Evolutionary conservation across 2,329 filamentous ascomycete genomes (phyloP).

Genomic region (Cladophialophora bantiana): DNA sequence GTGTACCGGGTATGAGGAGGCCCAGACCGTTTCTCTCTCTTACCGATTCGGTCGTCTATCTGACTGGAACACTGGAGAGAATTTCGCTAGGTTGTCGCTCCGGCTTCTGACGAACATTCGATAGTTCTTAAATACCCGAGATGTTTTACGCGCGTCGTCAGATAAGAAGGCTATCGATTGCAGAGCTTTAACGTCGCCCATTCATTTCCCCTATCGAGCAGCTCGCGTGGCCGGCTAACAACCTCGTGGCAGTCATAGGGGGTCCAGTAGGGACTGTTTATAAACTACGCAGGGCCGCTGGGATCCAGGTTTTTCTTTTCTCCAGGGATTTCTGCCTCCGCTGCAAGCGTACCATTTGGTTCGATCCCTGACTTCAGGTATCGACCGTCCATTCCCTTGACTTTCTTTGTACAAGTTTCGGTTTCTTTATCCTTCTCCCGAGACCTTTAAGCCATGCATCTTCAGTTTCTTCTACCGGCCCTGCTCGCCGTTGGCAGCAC

Average conservation of each 20-base stretch:
- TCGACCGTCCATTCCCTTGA: conserved; percentile 22
- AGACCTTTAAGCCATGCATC: conserved; percentile 25
- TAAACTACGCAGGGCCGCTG: conserved; percentile 7
- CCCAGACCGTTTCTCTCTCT: neutral
- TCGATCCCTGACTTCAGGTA: conserved; percentile 18
- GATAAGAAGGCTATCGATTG: conserved; percentile 12
- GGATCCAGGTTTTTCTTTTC: conserved; percentile 11
- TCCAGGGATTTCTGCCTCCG: conserved; percentile 21
- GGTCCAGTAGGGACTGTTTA: conserved; percentile 8
- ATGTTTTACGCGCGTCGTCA: conserved; percentile 3
- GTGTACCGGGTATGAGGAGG: neutral
- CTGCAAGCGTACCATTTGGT: conserved; percentile 19
- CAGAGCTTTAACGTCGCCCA: neutral
- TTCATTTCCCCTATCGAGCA: conserved; percentile 13
- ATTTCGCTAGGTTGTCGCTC: conserved; percentile 13
- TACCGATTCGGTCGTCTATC: neutral
- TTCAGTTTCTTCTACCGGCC: conserved; percentile 27
- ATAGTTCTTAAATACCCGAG: conserved; percentile 15
- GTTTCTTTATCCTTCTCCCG: neutral
- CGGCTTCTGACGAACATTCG: conserved; percentile 6
- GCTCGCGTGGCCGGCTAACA: conserved; percentile 24
- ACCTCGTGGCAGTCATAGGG: conserved; percentile 23
- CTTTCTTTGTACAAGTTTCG: conserved; percentile 6
- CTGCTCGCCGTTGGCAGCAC: conserved; percentile 24
- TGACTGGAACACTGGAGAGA: neutral